Evolutionary conservation across 371 early-diverging fungal species (phyloP).

Genomic region (Mucor circinelloides): DNA sequence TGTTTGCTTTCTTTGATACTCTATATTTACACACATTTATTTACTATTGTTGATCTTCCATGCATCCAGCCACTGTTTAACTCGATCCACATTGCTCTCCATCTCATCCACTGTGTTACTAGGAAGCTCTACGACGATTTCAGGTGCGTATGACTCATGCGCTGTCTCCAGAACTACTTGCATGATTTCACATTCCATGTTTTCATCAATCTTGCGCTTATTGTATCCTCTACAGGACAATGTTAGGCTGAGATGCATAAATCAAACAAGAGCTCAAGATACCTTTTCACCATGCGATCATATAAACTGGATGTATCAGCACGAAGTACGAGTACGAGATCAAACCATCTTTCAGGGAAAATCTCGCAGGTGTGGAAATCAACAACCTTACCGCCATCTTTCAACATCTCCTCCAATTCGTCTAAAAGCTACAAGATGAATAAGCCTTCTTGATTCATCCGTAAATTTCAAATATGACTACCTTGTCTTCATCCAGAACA

Average conservation of each 20-base stretch:
- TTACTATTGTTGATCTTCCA: slow-evolving; percentile 42
- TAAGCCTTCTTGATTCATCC: neutral
- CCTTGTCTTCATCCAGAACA: slow-evolving; percentile 92
- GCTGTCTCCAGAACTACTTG: slow-evolving; percentile 95
- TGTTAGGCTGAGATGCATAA: neutral
- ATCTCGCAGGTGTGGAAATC: slow-evolving; percentile 95
- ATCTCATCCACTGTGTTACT: slow-evolving; percentile 87
- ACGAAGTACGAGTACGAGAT: slow-evolving; percentile 92
- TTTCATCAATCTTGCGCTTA: slow-evolving; percentile 91
- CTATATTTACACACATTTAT: slow-evolving; percentile 12
- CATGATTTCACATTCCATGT: slow-evolving; percentile 98
- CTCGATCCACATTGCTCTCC: slow-evolving; percentile 84
- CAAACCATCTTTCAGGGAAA: slow-evolving; percentile 97
- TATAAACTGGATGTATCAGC: slow-evolving; percentile 81
- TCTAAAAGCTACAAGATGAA: slow-evolving; percentile 67
- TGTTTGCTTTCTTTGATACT: neutral
- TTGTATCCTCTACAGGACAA: slow-evolving; percentile 74
- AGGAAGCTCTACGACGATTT: slow-evolving; percentile 80
- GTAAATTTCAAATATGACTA: slow-evolving; percentile 22
- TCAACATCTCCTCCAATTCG: slow-evolving; percentile 82
- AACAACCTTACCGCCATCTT: slow-evolving; percentile 83
- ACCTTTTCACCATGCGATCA: slow-evolving; percentile 85
- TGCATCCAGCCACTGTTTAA: slow-evolving; percentile 71
- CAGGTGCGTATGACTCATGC: slow-evolving; percentile 76
- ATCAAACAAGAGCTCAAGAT: neutral